phyloP scores from a whole-genome alignment of 2,329 filamentous ascomycete genomes.

The Fusarium temperatum region DNA sequence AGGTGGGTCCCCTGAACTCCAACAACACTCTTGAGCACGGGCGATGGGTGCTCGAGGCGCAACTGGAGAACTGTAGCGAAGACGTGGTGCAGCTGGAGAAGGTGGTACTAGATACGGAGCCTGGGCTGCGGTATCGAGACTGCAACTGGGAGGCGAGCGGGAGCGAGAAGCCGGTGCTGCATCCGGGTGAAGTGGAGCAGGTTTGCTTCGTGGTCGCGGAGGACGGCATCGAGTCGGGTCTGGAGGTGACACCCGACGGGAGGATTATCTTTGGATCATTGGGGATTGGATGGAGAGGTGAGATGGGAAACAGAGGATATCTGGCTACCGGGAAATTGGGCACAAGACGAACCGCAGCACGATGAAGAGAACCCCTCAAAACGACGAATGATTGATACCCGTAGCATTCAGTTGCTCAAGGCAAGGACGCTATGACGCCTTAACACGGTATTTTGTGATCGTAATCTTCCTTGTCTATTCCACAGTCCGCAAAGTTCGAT shows the following conservation, averaged over 20 bases:
- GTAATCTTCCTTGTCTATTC: not conserved
- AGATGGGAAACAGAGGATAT: conserved; percentile 89
- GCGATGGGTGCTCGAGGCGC: conserved; percentile 85
- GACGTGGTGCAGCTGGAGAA: conserved; percentile 80
- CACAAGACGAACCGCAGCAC: conserved; percentile 51
- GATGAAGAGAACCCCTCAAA: conserved; percentile 35
- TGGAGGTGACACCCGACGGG: conserved; percentile 61
- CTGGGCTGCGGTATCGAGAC: conserved; percentile 60
- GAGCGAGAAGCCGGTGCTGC: conserved; percentile 62
- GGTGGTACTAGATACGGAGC: conserved; percentile 63
- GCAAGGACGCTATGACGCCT: not conserved
- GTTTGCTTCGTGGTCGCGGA: conserved; percentile 68
- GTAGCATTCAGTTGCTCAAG: not conserved
- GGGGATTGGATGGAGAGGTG: conserved; percentile 86
- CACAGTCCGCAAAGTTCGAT: not conserved
- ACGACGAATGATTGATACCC: conserved; percentile 15
- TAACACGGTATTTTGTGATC: not conserved
- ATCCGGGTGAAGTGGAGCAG: conserved; percentile 72
- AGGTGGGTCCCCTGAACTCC: conserved; percentile 70
- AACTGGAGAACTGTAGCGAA: conserved; percentile 94
- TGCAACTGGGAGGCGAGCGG: conserved; percentile 64
- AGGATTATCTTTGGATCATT: conserved; percentile 80
- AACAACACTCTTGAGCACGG: conserved; percentile 44
- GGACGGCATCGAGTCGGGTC: conserved; percentile 47
- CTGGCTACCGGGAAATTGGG: conserved; percentile 86